Conservation (phyloP, 1,284 basidiomycete genomes). For the Tilletia caries region DNA sequence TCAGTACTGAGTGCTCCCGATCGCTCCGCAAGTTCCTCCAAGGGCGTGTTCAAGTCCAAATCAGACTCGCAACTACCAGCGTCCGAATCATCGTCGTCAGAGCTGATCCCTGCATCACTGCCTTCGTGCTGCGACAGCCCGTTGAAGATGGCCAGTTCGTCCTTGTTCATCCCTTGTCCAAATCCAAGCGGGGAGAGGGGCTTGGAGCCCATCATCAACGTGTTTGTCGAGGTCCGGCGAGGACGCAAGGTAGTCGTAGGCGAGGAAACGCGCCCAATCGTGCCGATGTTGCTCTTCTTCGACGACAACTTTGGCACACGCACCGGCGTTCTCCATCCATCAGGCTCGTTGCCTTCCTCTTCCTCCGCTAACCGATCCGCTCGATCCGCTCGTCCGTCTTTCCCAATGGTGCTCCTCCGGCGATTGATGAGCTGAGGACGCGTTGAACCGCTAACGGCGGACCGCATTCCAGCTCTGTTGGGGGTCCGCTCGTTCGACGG, state of each 20-base stretch:
- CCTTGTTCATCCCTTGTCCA: neutral
- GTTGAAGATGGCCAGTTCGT: neutral
- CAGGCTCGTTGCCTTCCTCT: slow-evolving; percentile 26
- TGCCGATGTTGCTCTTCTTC: slow-evolving; percentile 15
- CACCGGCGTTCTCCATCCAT: slow-evolving; percentile 21
- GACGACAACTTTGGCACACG: slow-evolving; percentile 12
- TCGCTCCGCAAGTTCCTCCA: slow-evolving; percentile 14
- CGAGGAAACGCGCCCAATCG: neutral
- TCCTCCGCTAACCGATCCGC: slow-evolving; percentile 22
- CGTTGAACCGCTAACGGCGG: neutral
- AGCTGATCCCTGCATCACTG: neutral
- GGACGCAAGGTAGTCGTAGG: neutral
- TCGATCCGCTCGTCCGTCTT: slow-evolving; percentile 3
- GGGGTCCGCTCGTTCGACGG: neutral
- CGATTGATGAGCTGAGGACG: neutral
- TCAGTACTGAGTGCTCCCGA: slow-evolving; percentile 13
- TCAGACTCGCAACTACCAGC: slow-evolving; percentile 13
- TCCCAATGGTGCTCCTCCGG: neutral
- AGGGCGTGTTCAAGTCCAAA: slow-evolving; percentile 14
- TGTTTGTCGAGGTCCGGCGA: neutral
- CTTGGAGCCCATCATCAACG: neutral
- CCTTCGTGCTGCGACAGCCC: slow-evolving; percentile 8
- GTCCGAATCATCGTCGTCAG: slow-evolving; percentile 14
- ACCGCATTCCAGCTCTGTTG: slow-evolving; percentile 10
- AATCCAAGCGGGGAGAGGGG: slow-evolving; percentile 6